These are phyloP conservation scores for Trichosporon sp. DNA, from an alignment of 1,284 basidiomycete species.

Conservation along the genomic window DNA sequence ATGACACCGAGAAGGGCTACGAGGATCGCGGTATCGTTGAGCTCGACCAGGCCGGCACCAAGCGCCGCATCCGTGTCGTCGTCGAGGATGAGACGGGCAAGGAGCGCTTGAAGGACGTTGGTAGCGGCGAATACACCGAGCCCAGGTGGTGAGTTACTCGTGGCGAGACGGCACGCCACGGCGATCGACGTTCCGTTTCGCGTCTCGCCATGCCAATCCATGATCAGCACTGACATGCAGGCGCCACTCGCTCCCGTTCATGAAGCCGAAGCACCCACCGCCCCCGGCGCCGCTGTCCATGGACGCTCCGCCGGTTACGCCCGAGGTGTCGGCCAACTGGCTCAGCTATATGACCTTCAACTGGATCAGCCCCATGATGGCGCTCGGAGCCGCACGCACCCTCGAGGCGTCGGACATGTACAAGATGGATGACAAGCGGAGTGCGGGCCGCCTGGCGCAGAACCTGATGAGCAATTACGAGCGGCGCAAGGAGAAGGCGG, in stretches of 20 bases:
- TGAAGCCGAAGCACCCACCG: conserved; percentile 54
- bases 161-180: background rate
- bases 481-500: conserved; percentile 63
- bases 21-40: conserved; percentile 32
- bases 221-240: conserved; percentile 33
- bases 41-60: conserved; percentile 37
- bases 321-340: conserved; percentile 62
- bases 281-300: conserved; percentile 62
- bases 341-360: conserved; percentile 64
- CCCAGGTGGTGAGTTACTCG: conserved; percentile 50
- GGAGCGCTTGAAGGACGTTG: conserved; percentile 46
- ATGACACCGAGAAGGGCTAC: conserved; percentile 20
- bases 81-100: conserved; percentile 48
- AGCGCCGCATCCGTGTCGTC: conserved; percentile 49
- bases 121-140: conserved; percentile 47
- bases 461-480: conserved; percentile 70
- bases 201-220: background rate
- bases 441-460: conserved; percentile 66
- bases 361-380: conserved; percentile 76
- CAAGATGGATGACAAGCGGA: conserved; percentile 65
- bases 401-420: conserved; percentile 83
- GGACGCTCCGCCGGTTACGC: conserved; percentile 62
- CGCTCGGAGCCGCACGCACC: conserved; percentile 65
- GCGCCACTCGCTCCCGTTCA: conserved; percentile 54
- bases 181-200: no score